These are phyloP conservation scores for Mycena latifolia DNA, from an alignment of 768 basidiomycete genomes.

Conservation along the genomic window DNA sequence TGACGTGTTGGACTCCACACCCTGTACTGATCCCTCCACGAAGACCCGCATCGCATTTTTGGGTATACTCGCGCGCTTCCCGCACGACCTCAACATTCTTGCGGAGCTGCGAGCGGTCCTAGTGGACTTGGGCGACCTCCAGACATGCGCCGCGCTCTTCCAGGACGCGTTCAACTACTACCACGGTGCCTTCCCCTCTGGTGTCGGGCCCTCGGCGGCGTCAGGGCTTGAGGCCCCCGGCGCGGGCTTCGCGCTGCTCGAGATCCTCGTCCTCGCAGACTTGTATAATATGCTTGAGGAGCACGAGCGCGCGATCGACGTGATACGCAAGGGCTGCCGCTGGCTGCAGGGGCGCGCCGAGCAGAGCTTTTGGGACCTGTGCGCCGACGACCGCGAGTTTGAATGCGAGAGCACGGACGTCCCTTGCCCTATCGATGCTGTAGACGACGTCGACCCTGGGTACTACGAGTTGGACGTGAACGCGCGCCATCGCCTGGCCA, in stretches of 20 bases:
- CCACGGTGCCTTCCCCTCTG: constrained; percentile 60
- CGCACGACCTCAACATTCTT: constrained; percentile 85
- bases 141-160: constrained; percentile 74
- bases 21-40: neutral
- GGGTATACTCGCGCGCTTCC: constrained; percentile 78
- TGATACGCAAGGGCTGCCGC: constrained; percentile 80
- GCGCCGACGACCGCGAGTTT: constrained; percentile 92
- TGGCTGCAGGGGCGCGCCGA: constrained; percentile 91
- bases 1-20: too few relatives aligned
- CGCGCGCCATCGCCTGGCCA: constrained; percentile 85
- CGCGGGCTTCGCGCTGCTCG: constrained; percentile 71
- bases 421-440: constrained; percentile 46
- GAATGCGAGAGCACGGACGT: constrained; percentile 58
- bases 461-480: constrained; percentile 78
- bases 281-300: constrained; percentile 80
- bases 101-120: constrained; percentile 83
- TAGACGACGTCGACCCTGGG: constrained; percentile 65
- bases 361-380: constrained; percentile 84
- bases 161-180: constrained; percentile 82
- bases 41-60: constrained; percentile 75
- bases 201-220: constrained; percentile 27
- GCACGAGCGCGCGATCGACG: constrained; percentile 73
- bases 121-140: constrained; percentile 77
- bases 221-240: constrained; percentile 48
- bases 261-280: constrained; percentile 89